phyloP scores from a whole-genome alignment of 306 rosid genomes.

The Malus sylvestris region DNA sequence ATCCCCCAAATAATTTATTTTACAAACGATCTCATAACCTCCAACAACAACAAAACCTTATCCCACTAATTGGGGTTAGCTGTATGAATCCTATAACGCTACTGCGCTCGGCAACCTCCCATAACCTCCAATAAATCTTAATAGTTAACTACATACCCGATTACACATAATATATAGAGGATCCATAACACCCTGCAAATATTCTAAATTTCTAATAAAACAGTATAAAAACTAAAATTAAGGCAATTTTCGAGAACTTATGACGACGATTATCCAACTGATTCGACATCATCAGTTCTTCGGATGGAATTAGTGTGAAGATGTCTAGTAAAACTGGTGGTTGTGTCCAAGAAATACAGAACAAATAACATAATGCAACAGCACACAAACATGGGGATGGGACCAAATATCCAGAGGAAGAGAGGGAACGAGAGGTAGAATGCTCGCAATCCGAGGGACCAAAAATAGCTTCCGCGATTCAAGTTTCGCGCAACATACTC shows the following conservation, averaged over 20 bases:
- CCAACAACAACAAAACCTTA: background rate
- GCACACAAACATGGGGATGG: conserved; percentile 72
- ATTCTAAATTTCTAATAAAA: background rate
- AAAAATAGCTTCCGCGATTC: conserved; percentile 65
- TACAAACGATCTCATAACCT: background rate
- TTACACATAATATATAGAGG: background rate
- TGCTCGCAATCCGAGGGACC: conserved; percentile 82
- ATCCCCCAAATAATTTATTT: background rate
- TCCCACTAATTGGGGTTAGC: no score
- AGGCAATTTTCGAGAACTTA: conserved; percentile 17
- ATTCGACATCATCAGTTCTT: conserved; percentile 30
- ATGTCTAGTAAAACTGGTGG: conserved; percentile 50
- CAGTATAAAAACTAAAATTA: background rate
- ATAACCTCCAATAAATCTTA: background rate
- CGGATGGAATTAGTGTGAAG: conserved; percentile 46
- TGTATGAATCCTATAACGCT: no score
- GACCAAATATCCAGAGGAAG: conserved; percentile 87
- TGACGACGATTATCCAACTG: conserved; percentile 11
- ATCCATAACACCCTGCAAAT: background rate
- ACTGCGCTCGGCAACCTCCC: background rate
- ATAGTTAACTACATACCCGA: background rate
- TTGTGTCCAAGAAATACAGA: conserved; percentile 76
- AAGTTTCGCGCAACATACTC: conserved; percentile 50
- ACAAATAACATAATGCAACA: conserved; percentile 44
- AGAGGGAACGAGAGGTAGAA: conserved; percentile 76